Evolutionary conservation across 1,284 basidiomycete species (phyloP).

Genomic region (Boletus sp.): DNA sequence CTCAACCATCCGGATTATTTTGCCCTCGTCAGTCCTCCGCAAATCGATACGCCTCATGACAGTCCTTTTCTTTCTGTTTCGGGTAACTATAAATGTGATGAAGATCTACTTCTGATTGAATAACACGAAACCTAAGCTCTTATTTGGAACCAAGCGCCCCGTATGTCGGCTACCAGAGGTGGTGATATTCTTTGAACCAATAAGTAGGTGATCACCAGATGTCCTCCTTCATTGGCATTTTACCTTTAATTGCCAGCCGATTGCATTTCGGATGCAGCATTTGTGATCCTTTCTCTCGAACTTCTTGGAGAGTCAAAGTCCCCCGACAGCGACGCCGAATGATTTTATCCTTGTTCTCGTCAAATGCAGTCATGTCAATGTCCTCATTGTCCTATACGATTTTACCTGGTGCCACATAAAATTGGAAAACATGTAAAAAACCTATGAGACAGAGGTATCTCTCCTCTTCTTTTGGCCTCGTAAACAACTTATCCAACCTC

Average conservation of each 20-base stretch:
- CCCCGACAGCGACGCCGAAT: background rate
- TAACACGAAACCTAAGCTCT: background rate
- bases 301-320: background rate
- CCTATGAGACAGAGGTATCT: background rate
- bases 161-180: background rate
- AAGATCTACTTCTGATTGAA: background rate
- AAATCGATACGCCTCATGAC: background rate
- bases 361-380: background rate
- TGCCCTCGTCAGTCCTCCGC: background rate
- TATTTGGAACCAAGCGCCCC: background rate
- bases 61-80: background rate
- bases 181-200: background rate
- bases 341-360: background rate
- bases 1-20: background rate
- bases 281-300: background rate
- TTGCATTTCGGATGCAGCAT: background rate
- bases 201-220: background rate
- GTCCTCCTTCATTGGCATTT: background rate
- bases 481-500: background rate
- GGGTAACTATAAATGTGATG: background rate
- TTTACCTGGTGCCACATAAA: background rate
- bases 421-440: background rate
- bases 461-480: background rate
- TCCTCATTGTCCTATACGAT: background rate
- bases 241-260: background rate